Evolutionary conservation across 352 stramenopile species (phyloP).

Genomic region (Sclerospora graminicola): DNA sequence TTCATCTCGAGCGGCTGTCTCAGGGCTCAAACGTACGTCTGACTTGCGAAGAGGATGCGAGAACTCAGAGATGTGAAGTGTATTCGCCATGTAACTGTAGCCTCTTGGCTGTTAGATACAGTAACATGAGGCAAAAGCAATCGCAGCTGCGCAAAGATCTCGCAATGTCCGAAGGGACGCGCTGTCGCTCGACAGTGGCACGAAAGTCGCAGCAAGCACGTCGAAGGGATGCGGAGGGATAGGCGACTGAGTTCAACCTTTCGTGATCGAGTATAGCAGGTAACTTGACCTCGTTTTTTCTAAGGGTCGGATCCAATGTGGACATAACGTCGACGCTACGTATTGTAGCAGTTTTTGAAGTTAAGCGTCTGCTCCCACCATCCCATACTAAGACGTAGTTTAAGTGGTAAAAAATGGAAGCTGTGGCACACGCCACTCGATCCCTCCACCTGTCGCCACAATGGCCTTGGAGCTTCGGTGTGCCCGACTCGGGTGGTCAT

Average conservation of each 20-base stretch:
- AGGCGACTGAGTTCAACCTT: slow-evolving; percentile 9
- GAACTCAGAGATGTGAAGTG: too few relatives aligned
- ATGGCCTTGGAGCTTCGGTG: slow-evolving; percentile 1
- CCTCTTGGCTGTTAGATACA: too few relatives aligned
- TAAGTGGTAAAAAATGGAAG: slow-evolving; percentile 22
- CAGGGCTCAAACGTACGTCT: too few relatives aligned
- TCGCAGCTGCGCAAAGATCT: slow-evolving; percentile 26
- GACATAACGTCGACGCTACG: background rate
- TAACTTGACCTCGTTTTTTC: slow-evolving; percentile 1
- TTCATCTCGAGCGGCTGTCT: too few relatives aligned
- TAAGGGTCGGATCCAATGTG: slow-evolving; percentile 8
- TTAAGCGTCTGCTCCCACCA: slow-evolving; percentile 10
- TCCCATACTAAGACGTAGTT: slow-evolving; percentile 14
- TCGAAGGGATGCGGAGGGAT: slow-evolving; percentile 24
- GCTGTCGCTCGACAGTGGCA: slow-evolving; percentile 14
- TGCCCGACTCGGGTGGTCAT: slow-evolving; percentile 3
- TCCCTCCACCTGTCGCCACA: slow-evolving; percentile 14
- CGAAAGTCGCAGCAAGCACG: slow-evolving; percentile 21
- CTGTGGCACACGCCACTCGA: slow-evolving; percentile 3
- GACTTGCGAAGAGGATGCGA: too few relatives aligned
- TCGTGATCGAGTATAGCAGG: slow-evolving; percentile 9
- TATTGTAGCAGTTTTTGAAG: slow-evolving; percentile 20
- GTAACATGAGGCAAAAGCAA: background rate
- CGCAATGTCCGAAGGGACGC: slow-evolving; percentile 12
- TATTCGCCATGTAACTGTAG: too few relatives aligned